Percentiles rank a stretch among this genome's conserved stretches.
Evolutionary conservation across 192 early-diverging fungal species (phyloP).

Genomic region (Gaertneriomyces semiglobifer): DNA sequence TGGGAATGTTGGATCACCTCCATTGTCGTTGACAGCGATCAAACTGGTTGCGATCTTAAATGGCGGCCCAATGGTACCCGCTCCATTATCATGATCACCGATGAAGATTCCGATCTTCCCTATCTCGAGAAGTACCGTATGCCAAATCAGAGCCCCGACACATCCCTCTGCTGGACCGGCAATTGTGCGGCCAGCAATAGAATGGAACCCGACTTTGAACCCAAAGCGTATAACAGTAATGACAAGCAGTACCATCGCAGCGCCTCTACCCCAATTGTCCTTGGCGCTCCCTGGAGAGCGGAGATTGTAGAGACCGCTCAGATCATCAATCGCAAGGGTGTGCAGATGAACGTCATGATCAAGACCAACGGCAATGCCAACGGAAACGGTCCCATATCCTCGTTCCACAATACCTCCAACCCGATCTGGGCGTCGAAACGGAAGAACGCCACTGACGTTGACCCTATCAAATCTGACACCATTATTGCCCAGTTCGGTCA

Average conservation of each 20-base stretch:
- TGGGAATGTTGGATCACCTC: not conserved
- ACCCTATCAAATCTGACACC: slow-evolving; percentile 32
- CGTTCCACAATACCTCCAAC: slow-evolving; percentile 12
- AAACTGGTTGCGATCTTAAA: slow-evolving; percentile 15
- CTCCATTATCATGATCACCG: slow-evolving; percentile 41
- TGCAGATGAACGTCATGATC: slow-evolving; percentile 29
- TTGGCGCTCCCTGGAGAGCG: slow-evolving; percentile 25
- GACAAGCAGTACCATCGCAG: slow-evolving; percentile 32
- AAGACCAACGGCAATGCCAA: slow-evolving; percentile 38
- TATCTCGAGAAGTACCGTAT: slow-evolving; percentile 15
- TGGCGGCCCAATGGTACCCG: slow-evolving; percentile 26
- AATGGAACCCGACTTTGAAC: slow-evolving; percentile 26
- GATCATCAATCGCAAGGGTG: slow-evolving; percentile 7
- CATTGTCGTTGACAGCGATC: not conserved
- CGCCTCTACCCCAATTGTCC: slow-evolving; percentile 7
- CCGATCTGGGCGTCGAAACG: not conserved
- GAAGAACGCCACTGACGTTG: slow-evolving; percentile 2
- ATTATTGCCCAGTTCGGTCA: slow-evolving; percentile 39
- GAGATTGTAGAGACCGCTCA: slow-evolving; percentile 34
- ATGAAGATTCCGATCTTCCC: slow-evolving; percentile 43
- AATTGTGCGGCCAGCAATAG: no score
- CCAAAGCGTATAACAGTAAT: slow-evolving; percentile 1
- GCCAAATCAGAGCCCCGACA: slow-evolving; percentile 16
- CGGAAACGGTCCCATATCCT: slow-evolving; percentile 34
- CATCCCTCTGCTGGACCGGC: slow-evolving; percentile 20